Evolutionary conservation across 2,329 filamentous ascomycete species (phyloP).

Genomic region (Apiospora koreana): DNA sequence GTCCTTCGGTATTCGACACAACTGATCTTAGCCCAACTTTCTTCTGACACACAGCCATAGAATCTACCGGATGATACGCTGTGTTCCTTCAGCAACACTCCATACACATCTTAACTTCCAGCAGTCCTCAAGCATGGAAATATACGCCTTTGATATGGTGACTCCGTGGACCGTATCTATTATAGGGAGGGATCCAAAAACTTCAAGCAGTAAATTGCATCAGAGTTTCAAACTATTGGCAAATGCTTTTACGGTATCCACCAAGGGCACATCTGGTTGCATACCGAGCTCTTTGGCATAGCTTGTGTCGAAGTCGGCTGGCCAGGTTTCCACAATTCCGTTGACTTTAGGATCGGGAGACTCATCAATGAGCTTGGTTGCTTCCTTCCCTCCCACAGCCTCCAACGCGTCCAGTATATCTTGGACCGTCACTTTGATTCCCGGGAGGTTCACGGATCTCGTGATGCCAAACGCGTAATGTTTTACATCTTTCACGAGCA

Average conservation of each 20-base stretch:
- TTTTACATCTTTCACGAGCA: conserved; percentile 43
- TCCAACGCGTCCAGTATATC: conserved; percentile 54
- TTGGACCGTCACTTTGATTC: conserved; percentile 52
- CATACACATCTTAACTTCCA: not conserved
- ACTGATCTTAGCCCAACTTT: conserved; percentile 19
- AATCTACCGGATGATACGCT: not conserved
- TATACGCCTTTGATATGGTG: not conserved
- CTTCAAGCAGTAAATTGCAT: not conserved
- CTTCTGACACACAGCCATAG: not conserved
- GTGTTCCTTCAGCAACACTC: not conserved
- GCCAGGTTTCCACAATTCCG: conserved; percentile 55
- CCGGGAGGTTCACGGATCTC: conserved; percentile 53
- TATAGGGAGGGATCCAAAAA: not conserved
- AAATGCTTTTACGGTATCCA: conserved; percentile 32
- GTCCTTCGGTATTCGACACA: conserved; percentile 15
- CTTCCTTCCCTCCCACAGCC: conserved; percentile 47
- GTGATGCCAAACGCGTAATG: conserved; percentile 39
- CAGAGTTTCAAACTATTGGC: conserved; percentile 6
- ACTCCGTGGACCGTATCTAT: not conserved
- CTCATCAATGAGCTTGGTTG: conserved; percentile 45
- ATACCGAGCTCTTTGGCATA: conserved; percentile 56
- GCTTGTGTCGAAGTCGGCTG: conserved; percentile 49
- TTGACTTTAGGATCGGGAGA: conserved; percentile 47
- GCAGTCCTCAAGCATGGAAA: not conserved
- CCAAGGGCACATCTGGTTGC: conserved; percentile 42